Evolutionary conservation across 1,139 yeast genomes (phyloP).

Genomic region (Debaryomycetaceae sp.): DNA sequence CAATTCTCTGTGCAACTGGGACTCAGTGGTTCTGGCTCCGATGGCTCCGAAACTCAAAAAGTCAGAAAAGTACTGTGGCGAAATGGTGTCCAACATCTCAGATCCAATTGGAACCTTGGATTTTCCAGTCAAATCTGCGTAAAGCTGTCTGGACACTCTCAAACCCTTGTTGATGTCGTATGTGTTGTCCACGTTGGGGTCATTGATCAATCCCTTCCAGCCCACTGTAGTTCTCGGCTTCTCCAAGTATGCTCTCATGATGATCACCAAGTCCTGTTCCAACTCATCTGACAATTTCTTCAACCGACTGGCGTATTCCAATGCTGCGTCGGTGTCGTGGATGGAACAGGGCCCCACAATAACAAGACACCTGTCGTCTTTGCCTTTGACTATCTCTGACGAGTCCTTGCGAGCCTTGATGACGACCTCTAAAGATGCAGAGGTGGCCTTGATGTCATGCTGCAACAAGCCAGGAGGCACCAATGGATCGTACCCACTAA

Average conservation of each 20-base stretch:
- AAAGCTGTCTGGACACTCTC: conserved; percentile 80
- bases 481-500: conserved; percentile 86
- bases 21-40: conserved; percentile 98
- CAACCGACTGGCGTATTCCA: conserved; percentile 78
- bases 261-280: conserved; percentile 69
- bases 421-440: conserved; percentile 62
- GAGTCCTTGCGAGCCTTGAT: conserved; percentile 75
- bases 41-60: conserved; percentile 92
- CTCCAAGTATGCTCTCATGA: conserved; percentile 97
- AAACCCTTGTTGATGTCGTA: conserved; percentile 95
- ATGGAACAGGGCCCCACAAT: conserved; percentile 96
- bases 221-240: conserved; percentile 99
- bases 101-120: conserved; percentile 84
- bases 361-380: conserved; percentile 77
- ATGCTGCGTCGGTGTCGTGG: conserved; percentile 86
- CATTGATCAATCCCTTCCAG: conserved; percentile 97
- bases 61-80: conserved; percentile 96
- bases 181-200: conserved; percentile 90
- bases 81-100: conserved; percentile 96
- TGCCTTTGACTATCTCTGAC: conserved; percentile 63
- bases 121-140: conserved; percentile 73
- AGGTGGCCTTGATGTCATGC: conserved; percentile 70
- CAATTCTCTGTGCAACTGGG: conserved; percentile 94
- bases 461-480: conserved; percentile 85
- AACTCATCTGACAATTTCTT: conserved; percentile 66